Percentiles rank a stretch among this genome's conserved stretches.
phyloP scores from a whole-genome alignment of 1,284 basidiomycete species.

The Melampsora americana region DNA sequence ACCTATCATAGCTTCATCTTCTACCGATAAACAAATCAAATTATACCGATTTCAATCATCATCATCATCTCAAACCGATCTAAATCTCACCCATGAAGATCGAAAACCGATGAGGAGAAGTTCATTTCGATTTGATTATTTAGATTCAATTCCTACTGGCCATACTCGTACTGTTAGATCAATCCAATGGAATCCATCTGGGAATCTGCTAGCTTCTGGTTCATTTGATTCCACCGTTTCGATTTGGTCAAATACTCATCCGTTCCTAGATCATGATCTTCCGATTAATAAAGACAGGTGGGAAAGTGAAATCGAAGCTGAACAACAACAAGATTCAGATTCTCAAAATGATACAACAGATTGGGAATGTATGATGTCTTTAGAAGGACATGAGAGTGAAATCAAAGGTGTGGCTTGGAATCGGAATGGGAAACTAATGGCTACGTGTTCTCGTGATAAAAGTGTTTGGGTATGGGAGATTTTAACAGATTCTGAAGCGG shows the following conservation, averaged over 20 bases:
- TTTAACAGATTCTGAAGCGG: constrained; percentile 40
- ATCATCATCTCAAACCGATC: constrained; percentile 39
- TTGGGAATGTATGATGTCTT: constrained; percentile 77
- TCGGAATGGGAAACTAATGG: constrained; percentile 70
- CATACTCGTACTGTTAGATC: constrained; percentile 88
- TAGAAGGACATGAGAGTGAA: constrained; percentile 97
- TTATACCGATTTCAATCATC: constrained; percentile 45
- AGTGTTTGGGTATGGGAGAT: constrained; percentile 98
- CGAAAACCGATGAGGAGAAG: constrained; percentile 48
- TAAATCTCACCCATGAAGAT: constrained; percentile 25
- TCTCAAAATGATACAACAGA: constrained; percentile 46
- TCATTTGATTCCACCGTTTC: constrained; percentile 92
- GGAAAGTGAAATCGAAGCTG: constrained; percentile 57
- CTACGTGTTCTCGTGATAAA: constrained; percentile 91
- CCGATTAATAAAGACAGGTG: constrained; percentile 49
- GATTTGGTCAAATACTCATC: constrained; percentile 69
- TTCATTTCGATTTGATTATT: constrained; percentile 46
- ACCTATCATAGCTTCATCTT: constrained; percentile 32
- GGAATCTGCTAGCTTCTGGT: constrained; percentile 82
- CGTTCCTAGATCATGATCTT: constrained; percentile 53
- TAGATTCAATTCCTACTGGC: constrained; percentile 62
- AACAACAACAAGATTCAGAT: constrained; percentile 54
- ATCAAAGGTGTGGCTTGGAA: constrained; percentile 94
- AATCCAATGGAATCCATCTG: constrained; percentile 85
- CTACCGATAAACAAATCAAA: constrained; percentile 51